These are phyloP conservation scores for Pseudohyphozyma bogoriensis DNA, from an alignment of 768 basidiomycete genomes.

Conservation along the genomic window DNA sequence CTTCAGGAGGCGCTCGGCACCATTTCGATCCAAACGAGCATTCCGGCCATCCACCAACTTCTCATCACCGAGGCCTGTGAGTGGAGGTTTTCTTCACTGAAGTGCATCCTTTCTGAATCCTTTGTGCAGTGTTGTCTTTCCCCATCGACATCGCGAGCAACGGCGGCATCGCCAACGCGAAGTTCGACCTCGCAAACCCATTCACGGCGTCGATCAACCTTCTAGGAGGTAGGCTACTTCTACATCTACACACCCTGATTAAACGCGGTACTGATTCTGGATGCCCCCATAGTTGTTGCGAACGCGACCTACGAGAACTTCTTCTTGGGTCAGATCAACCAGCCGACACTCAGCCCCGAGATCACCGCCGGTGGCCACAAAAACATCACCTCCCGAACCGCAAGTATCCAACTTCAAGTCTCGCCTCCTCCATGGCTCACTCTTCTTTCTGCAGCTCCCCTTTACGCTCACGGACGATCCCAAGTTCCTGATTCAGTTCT, in stretches of 20 bases:
- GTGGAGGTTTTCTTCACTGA: background rate
- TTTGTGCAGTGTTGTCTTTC: slow-evolving; percentile 56
- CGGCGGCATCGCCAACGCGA: slow-evolving; percentile 47
- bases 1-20: slow-evolving; percentile 53
- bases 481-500: slow-evolving; percentile 49
- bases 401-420: too few relatives aligned
- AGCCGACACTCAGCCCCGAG: slow-evolving; percentile 38
- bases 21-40: slow-evolving; percentile 51
- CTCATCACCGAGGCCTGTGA: slow-evolving; percentile 46
- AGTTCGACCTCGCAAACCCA: slow-evolving; percentile 55
- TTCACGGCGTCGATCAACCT: slow-evolving; percentile 67
- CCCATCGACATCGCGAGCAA: slow-evolving; percentile 54
- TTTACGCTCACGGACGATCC: slow-evolving; percentile 59
- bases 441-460: background rate
- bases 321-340: slow-evolving; percentile 44
- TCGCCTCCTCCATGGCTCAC: too few relatives aligned
- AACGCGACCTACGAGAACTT: slow-evolving; percentile 49
- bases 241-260: background rate
- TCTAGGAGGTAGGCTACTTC: slow-evolving; percentile 45
- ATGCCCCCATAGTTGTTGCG: too few relatives aligned
- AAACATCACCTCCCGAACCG: slow-evolving; percentile 49
- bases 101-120: slow-evolving; percentile 43
- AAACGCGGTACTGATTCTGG: too few relatives aligned
- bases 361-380: slow-evolving; percentile 54
- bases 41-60: slow-evolving; percentile 56